Base-by-base conservation (phyloP, 345 rosid genomes). In the Corymbia maculata region DNA sequence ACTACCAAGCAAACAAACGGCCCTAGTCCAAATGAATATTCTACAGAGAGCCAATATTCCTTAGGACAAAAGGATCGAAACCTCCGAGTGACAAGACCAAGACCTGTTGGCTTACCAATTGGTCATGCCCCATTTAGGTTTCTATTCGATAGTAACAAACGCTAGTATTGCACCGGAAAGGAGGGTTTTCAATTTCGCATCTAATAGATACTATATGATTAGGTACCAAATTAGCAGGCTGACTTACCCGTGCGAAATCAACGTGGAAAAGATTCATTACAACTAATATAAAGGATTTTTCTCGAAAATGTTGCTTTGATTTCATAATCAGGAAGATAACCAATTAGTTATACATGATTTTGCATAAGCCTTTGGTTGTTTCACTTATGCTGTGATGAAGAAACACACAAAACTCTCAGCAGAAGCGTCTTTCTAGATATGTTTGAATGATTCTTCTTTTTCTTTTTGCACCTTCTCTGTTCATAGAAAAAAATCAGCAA, bases 301-400 rank as follows among this genome's bases (percentile, higher is more conserved):
- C 51, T 13, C 51, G 51, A 50, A 12, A 53, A 12, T 4, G 66
- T 59, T 2, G 30, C 66, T 10, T 57, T 26, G 66, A 57, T 28
- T 57, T 24, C n/a, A 24, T 59, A 59, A 1, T 59, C 30, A 59
- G 68, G 30, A 26, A 61, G 30, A 61, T 61, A 12, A 61, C 11
- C 26, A 11, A 1, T 26, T 61, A 26, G 68, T 59, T 26, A 26
- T 11, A 0, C 26, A 61, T 61, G 68, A 28, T 61, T 5, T 61
- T 36, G 26, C 68, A 61, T 42, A 42, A 6, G 36, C 42, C 87
- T 14, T 55, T 19, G 24, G 52, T 86, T 42, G 19, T 10, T 6
- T 59, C 9, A 42, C 53, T 55, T 90, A 90, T 87, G 93, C 91
- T 2, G 64, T 89, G 92, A 92, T 61, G 91, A 90, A 88, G 84